Evolutionary conservation across 306 rosid genomes (phyloP), one percentile per base, ranked within the genome.

Genomic region (Vachellia collinsii): DNA sequence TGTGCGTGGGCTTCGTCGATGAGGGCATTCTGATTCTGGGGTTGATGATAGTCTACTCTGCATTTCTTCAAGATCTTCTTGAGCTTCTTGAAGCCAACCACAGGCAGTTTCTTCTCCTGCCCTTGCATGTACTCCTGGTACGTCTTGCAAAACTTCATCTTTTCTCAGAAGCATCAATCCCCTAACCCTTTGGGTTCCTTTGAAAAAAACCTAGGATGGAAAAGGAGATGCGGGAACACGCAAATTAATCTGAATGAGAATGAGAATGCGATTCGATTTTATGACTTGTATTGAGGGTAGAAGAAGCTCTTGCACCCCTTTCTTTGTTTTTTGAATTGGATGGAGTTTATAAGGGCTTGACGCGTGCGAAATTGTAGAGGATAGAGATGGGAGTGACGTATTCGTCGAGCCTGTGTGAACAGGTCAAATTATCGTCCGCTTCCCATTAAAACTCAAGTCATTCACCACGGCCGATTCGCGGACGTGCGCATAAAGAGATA

Each of bases 81-180:
- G 62, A 90, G 98, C 85, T 90, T 92, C 88, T 95, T 95, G 84
- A 95, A 89, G 14, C 94, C 96, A 79, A 95, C 90, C 50, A 51
- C 97, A 8, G 97, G 99, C 16, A 91, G 89, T 53, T 91, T 89
- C 72, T 86, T 84, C 88, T 88, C 83, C 72, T 95, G 97, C 63
- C 87, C 89, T 81, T 89, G 92, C 94, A 93, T 87, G 91, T 89
- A 95, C 73, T 91, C 86, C 70, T 88, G 92, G 81, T 95, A 95
- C 82, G 76, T 90, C 90, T 95, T 95, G 88, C 99, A 93, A 87
- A 95, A 95, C 85, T 95, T 95, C 99, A 95, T 95, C 48, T 83
- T 87, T 71, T 69, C 56, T 59, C 16, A 71, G 43, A 38, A 81
- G 66, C 74, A 81, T 85, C 20, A 61, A 67, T 75, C 43, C 14